Percentiles rank a stretch among this genome's conserved stretches.
These are phyloP conservation scores for Hevea brasiliensis DNA, from an alignment of 345 rosid species.

Conservation along the genomic window DNA sequence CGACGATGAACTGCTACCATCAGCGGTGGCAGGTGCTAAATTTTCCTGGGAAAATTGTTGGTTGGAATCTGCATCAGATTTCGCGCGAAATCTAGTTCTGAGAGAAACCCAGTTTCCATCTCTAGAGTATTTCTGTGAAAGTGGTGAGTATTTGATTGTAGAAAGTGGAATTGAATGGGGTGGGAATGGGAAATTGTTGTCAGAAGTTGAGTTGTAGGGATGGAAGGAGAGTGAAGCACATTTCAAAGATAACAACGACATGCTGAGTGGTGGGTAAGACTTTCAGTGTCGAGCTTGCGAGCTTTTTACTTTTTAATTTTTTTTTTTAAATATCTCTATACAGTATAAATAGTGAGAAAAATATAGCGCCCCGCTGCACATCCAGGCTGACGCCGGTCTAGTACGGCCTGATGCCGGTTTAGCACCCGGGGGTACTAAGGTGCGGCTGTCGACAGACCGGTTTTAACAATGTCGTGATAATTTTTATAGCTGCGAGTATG, in stretches of 20 bases:
- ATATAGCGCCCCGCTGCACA: no score
- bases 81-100: slow-evolving; percentile 29
- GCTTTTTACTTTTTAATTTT: no score
- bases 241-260: slow-evolving; percentile 12
- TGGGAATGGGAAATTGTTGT: not conserved
- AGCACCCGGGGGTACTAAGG: no score
- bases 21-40: not conserved
- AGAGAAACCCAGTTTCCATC: slow-evolving; percentile 26
- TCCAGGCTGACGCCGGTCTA: no score
- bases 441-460: no score
- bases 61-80: slow-evolving; percentile 29
- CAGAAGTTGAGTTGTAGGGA: not conserved
- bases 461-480: no score
- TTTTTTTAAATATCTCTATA: no score
- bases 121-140: slow-evolving; percentile 6
- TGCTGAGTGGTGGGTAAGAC: not conserved
- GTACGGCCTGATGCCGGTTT: no score
- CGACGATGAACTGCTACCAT: not conserved
- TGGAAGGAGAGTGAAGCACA: not conserved
- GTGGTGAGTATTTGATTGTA: slow-evolving; percentile 11
- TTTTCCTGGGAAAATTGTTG: not conserved
- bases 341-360: no score
- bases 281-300: no score
- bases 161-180: slow-evolving; percentile 25
- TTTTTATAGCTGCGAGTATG: no score